Percentiles rank a stretch among this genome's conserved stretches.
Evolutionary conservation across 345 rosid species (phyloP).

Genomic region (Arabidopsis arenosa): DNA sequence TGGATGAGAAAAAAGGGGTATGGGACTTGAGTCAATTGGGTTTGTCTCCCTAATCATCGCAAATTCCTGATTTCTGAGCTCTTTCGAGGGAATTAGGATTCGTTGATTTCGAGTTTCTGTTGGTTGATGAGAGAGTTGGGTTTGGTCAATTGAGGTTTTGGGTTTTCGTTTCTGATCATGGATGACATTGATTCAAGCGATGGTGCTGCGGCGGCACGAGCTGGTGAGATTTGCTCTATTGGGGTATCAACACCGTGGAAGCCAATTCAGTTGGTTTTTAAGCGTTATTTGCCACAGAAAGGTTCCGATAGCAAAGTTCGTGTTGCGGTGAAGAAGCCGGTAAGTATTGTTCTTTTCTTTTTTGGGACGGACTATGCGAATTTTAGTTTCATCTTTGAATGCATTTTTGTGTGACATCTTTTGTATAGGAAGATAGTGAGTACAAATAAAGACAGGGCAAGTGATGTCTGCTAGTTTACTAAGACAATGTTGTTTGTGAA

Average conservation of each 20-base stretch:
- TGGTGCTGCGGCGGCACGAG: constrained; percentile 47
- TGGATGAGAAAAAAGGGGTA: constrained; percentile 54
- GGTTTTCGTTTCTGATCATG: constrained; percentile 49
- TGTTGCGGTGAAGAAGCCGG: constrained; percentile 68
- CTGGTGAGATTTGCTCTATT: constrained; percentile 41
- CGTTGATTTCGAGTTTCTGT: constrained; percentile 25
- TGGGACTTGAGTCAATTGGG: constrained; percentile 84
- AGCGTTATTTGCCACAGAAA: constrained; percentile 46
- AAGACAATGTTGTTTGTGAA: background rate
- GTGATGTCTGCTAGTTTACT: background rate
- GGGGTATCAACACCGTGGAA: constrained; percentile 58
- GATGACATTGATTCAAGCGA: constrained; percentile 63
- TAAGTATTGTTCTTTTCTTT: constrained; percentile 49
- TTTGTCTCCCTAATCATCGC: constrained; percentile 40
- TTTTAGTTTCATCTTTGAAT: constrained; percentile 3
- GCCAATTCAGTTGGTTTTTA: constrained; percentile 75
- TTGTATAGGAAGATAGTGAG: constrained; percentile 13
- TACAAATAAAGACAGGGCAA: constrained; percentile 1
- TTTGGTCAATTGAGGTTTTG: constrained; percentile 43
- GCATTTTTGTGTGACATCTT: constrained; percentile 16
- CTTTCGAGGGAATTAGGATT: constrained; percentile 26
- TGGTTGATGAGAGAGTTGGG: constrained; percentile 49
- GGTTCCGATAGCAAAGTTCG: constrained; percentile 51
- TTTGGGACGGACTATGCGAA: background rate
- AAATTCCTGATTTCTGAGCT: constrained; percentile 39